Percentiles rank a stretch among this genome's conserved stretches.
Conservation (phyloP, 495 filamentous ascomycete genomes). For the Xylaria venustula region DNA sequence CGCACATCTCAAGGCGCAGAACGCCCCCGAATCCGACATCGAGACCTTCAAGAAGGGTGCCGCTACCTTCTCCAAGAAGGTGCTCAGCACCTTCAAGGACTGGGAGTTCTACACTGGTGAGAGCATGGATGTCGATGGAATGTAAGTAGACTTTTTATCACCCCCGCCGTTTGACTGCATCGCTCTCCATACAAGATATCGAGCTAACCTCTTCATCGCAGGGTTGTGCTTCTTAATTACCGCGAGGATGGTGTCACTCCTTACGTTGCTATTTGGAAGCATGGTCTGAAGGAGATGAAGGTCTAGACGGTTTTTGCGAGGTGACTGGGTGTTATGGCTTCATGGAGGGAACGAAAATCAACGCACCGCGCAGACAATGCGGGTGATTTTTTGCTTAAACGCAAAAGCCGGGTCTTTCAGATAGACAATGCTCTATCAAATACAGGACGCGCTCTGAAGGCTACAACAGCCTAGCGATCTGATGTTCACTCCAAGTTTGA, state of each 20-base stretch:
- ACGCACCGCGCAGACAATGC: constrained; percentile 2
- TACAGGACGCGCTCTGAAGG: neutral
- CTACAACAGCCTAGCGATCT: neutral
- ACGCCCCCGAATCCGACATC: constrained; percentile 62
- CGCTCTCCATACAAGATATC: constrained; percentile 2
- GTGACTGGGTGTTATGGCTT: neutral
- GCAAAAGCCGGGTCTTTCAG: constrained; percentile 7
- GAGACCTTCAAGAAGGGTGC: constrained; percentile 76
- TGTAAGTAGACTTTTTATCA: constrained; percentile 47
- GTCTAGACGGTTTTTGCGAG: constrained; percentile 59
- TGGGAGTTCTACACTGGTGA: constrained; percentile 92
- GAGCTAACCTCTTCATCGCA: constrained; percentile 37
- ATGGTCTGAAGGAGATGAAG: constrained; percentile 87
- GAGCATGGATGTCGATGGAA: constrained; percentile 87
- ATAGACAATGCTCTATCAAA: constrained; percentile 5
- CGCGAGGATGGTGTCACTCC: constrained; percentile 93
- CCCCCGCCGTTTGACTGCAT: constrained; percentile 32
- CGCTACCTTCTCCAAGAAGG: constrained; percentile 68
- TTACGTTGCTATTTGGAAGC: constrained; percentile 90
- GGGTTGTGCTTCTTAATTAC: constrained; percentile 94
- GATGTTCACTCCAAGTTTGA: neutral
- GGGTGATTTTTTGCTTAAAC: neutral
- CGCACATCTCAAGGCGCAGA: constrained; percentile 59
- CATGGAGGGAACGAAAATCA: neutral
- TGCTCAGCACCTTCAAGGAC: constrained; percentile 84